Base-by-base conservation (phyloP, 2,329 filamentous ascomycete genomes). In the Microsporum ferrugineum region DNA sequence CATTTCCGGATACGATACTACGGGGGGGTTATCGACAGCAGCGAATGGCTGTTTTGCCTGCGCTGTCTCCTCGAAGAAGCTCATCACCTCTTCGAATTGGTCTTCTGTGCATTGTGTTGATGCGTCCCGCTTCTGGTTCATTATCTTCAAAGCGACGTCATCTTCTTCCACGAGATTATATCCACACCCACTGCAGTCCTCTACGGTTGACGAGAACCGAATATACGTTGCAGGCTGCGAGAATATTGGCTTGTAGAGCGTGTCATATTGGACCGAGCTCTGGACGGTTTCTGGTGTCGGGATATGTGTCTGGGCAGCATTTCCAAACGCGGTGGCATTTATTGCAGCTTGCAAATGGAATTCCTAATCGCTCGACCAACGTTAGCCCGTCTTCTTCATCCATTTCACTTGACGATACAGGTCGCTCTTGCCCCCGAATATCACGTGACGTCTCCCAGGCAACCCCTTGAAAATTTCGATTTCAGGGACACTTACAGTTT, bases 151-250 rank as follows among this genome's bases (percentile, higher is more conserved):
- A 71, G 89, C 96, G 61, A 82, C 84, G 73, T 91, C 88, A 76
- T 99, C 94, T 70, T 95, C 90, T 66, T 87, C 86, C 33, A 86
- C 91, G 88, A 97, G 92, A 77, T 95, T 91, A 85, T 99, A 99
- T 68, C 87, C 84, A 72, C 87, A 88, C 69, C 89, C 88, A 70
- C 90, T 87, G 69, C 88, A 95, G 76, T 99, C 94, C 77, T 99
- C 94, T 64, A 99, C 92, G 2, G 94, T 99, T 67, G 95, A 92
- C 65, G 94, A 97, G 78, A 95, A 97, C 66, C 92, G 90, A 72
- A 99, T 96, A 76, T 97, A 97, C 64, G 91, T 94, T 64, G 87
- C 85, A 59, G 94, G 91, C 74, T 95, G 88, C 69, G 86, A 83
- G 76, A 92, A 96, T 62, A 80, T 79, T 66, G 83, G 84, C 57